Base-by-base conservation (phyloP, 495 filamentous ascomycete species). In the Penicillium alfredii region DNA sequence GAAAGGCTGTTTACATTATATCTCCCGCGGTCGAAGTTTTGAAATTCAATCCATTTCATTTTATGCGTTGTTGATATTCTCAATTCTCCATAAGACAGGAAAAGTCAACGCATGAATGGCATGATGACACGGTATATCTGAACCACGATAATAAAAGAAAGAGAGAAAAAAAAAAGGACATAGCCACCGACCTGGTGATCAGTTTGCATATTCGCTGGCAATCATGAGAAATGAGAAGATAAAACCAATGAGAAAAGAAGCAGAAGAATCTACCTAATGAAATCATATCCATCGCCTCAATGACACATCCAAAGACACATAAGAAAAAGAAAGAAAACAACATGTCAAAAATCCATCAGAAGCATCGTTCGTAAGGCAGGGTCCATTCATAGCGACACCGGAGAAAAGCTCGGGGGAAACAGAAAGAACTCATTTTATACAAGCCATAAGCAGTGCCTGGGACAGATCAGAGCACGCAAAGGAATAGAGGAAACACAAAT, bases 351-450 rank as follows among this genome's bases (percentile, higher is more conserved):
- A 42, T 30, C 17, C 24, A 38, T 35, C 30, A 39, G 7, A 39
- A n/a, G n/a, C n/a, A n/a, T n/a, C n/a, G n/a, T n/a, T n/a, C 27
- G 33, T 39, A 14, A 35, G 19, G 35, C 27, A n/a, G n/a, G n/a
- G n/a, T n/a, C n/a, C 28, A 33, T 37, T 30, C 35, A 34, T 45
- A 53, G 42, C 35, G 17, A 51, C 48, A 44, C 13, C n/a, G n/a
- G n/a, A n/a, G n/a, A n/a, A 22, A 33, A 38, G 33, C 21, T 25
- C 15, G 19, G 20, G 33, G 29, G 26, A 16, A 35, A 20, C 30
- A 30, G 21, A 19, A 35, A 18, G 20, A 38, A 24, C 32, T 44
- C 49, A 24, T 49, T 51, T 49, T 48, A 20, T 49, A 49, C 49
- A 53, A 28, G 33, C 42, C 44, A 33, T 53, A 24, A n/a, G 23